These are phyloP conservation scores for Xylaria castorea DNA, from an alignment of 495 filamentous ascomycete species.

Conservation along the genomic window DNA sequence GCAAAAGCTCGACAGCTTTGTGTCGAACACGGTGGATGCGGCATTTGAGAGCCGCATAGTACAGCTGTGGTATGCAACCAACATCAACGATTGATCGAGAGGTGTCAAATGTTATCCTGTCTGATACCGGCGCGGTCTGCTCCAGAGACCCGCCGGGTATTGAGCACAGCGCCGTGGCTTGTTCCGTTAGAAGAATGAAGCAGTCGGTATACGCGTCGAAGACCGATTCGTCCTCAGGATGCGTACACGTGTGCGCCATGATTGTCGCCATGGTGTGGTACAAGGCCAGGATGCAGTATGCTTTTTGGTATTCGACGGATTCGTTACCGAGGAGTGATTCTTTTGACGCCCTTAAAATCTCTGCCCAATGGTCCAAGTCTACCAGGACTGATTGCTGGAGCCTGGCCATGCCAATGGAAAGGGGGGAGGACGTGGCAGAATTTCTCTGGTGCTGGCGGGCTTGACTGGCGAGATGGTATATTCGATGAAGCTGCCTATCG, in stretches of 20 bases:
- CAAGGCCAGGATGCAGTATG: not conserved
- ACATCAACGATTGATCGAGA: not conserved
- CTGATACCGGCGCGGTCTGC: not conserved
- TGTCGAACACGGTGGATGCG: not conserved
- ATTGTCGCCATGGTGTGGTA: constrained; percentile 3
- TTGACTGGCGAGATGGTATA: not conserved
- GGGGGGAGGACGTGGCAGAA: not conserved
- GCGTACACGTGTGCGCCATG: not conserved
- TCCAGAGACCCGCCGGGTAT: not conserved
- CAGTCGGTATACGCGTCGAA: not conserved
- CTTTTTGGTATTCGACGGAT: not conserved
- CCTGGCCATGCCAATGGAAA: not conserved
- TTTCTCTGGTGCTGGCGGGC: not conserved
- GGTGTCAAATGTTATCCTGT: not conserved
- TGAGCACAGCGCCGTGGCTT: not conserved
- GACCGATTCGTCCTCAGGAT: not conserved
- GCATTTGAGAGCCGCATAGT: not conserved
- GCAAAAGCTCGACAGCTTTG: not conserved
- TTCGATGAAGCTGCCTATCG: constrained; percentile 3
- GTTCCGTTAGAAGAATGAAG: not conserved
- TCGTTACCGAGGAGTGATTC: not conserved
- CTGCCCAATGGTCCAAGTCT: not conserved
- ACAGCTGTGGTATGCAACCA: constrained; percentile 1
- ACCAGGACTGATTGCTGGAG: not conserved
- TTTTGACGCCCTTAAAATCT: not conserved